Evolutionary conservation across 768 basidiomycete species (phyloP).

Genomic region (Kockovaella imperatae): DNA sequence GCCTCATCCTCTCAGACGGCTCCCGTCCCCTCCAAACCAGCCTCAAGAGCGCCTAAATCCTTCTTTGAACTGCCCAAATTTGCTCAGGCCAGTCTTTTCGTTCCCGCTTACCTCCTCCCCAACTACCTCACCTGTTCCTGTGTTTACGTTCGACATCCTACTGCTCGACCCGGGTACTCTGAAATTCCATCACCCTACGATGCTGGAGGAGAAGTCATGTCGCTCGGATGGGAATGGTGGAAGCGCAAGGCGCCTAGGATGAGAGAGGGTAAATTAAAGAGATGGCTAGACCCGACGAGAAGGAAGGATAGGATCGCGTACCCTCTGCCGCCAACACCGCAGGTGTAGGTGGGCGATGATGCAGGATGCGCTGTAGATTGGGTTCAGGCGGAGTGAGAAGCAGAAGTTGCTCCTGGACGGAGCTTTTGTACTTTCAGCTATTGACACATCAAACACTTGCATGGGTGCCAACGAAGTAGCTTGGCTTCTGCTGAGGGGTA

Average conservation of each 20-base stretch:
- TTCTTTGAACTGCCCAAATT: slow-evolving; percentile 59
- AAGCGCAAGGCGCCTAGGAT: slow-evolving; percentile 32
- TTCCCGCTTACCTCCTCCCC: slow-evolving; percentile 82
- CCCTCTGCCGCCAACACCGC: no score
- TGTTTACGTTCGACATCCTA: slow-evolving; percentile 90
- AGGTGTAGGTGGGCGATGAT: no score
- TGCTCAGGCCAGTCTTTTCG: slow-evolving; percentile 83
- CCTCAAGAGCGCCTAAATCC: slow-evolving; percentile 6
- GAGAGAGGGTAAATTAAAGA: slow-evolving; percentile 19
- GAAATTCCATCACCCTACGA: slow-evolving; percentile 95
- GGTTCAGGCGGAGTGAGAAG: no score
- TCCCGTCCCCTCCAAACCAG: slow-evolving; percentile 2
- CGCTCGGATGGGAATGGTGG: slow-evolving; percentile 92
- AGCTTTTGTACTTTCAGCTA: no score
- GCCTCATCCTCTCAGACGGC: slow-evolving; percentile 7
- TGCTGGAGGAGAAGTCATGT: slow-evolving; percentile 85
- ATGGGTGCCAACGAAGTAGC: no score
- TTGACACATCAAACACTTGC: no score
- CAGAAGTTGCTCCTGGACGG: no score
- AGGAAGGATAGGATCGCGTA: slow-evolving; percentile 8
- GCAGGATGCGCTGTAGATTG: no score
- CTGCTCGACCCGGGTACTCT: slow-evolving; percentile 80
- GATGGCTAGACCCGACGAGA: slow-evolving; percentile 25
- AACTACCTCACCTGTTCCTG: slow-evolving; percentile 83
- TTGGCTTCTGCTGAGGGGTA: no score